Evolutionary conservation across 495 filamentous ascomycete species (phyloP), one percentile per base, ranked within the genome.

Genomic region (Daldinia bambusicola): DNA sequence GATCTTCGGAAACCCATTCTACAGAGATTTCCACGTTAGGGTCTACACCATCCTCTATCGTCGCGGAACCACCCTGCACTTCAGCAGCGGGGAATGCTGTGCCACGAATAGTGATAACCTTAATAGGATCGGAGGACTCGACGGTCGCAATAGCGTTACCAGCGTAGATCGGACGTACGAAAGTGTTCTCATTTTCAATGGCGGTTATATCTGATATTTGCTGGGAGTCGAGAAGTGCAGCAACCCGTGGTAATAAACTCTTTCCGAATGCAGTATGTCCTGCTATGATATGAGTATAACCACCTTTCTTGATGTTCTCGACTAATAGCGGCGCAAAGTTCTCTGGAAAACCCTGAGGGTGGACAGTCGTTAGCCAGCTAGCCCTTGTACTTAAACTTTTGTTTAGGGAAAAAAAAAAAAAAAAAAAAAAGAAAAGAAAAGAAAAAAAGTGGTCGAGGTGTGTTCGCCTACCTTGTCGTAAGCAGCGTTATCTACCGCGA

Each of bases 91-190:
- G 78, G 84, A 99, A 99, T 7, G 96, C 91, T 16, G 95, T 98
- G 53, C 94, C 93, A 71, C 95, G 89, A 61, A 98, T 91, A 36
- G 95, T 99, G 71, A 98, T 87, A 43, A 97, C 79, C 81, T 98
- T 99, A 80, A 93, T 89, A 2, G 83, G 74, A 76, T 99, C 96
- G 62, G 87, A 87, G 6, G 93, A 96, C 78, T 98, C 92, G 34
- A 98, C 93, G n/a, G 96, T 99, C 13, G 96, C 89, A 74, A 99
- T 95, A 55, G 93, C 96, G 77, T 99, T 99, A 45, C 95, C 95
- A 58, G 95, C 95, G 76, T 99, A 99, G 76, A 99, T 97, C 48
- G 96, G 94, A 36, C 95, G 92, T 45, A 98, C 92, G 77, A 98
- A 99, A 20, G 93, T 98, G 79, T 96, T 93, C 76, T 97, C 93